Evolutionary conservation across 352 stramenopile species (phyloP).

Genomic region (Globisporangium apiculatum): DNA sequence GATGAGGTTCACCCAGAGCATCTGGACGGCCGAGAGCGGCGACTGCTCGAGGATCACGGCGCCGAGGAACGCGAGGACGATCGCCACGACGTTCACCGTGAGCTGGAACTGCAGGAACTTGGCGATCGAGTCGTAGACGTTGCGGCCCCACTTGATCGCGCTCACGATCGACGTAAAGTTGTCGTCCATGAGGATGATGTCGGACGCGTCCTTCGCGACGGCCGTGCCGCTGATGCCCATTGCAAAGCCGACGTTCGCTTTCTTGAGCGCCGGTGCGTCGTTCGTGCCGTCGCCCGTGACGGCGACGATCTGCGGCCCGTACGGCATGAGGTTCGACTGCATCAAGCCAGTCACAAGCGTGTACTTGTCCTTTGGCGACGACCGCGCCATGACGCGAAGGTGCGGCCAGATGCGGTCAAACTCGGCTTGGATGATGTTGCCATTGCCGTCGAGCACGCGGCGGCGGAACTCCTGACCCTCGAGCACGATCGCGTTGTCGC

Average conservation of each 20-base stretch:
- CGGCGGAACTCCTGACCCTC: slow-evolving; percentile 61
- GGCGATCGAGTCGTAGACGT: slow-evolving; percentile 95
- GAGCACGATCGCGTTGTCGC: slow-evolving; percentile 53
- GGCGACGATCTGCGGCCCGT: slow-evolving; percentile 87
- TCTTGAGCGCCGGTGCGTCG: slow-evolving; percentile 94
- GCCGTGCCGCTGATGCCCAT: slow-evolving; percentile 96
- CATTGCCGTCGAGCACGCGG: slow-evolving; percentile 55
- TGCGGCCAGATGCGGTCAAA: slow-evolving; percentile 92
- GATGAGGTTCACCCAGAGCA: slow-evolving; percentile 98
- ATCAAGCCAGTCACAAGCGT: slow-evolving; percentile 93
- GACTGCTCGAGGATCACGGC: slow-evolving; percentile 71
- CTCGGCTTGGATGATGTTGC: slow-evolving; percentile 70
- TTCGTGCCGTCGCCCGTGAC: slow-evolving; percentile 97
- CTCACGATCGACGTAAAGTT: slow-evolving; percentile 96
- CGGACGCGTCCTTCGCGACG: slow-evolving; percentile 93
- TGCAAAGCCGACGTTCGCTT: slow-evolving; percentile 95
- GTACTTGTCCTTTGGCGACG: slow-evolving; percentile 96
- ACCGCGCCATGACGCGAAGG: slow-evolving; percentile 89
- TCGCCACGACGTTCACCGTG: slow-evolving; percentile 95
- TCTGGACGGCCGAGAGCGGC: slow-evolving; percentile 93
- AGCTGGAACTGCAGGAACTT: slow-evolving; percentile 99
- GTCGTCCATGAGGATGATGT: slow-evolving; percentile 97
- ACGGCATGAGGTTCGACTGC: slow-evolving; percentile 66
- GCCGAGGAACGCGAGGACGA: slow-evolving; percentile 90
- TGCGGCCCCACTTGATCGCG: slow-evolving; percentile 94